Percentiles rank a stretch among this genome's conserved stretches.
Evolutionary conservation across 2,329 filamentous ascomycete species (phyloP).

Genomic region (Graphilbum fragrans): DNA sequence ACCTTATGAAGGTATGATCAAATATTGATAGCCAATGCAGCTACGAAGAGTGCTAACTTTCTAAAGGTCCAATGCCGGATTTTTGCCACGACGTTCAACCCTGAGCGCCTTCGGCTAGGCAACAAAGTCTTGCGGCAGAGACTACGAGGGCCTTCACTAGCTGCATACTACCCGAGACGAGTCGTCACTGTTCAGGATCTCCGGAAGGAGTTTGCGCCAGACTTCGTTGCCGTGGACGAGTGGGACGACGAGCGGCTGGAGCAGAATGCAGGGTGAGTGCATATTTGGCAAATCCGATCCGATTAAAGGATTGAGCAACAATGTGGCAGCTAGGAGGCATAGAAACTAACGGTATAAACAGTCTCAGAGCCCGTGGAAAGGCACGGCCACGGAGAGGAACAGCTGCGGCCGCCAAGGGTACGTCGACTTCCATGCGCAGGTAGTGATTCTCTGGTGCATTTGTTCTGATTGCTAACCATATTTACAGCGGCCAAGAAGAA

Average conservation of each 20-base stretch:
- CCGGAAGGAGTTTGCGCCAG: constrained; percentile 53
- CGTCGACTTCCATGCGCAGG: not conserved
- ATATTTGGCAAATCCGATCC: not conserved
- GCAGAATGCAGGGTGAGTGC: constrained; percentile 51
- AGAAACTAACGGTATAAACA: constrained; percentile 20
- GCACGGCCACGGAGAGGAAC: constrained; percentile 66
- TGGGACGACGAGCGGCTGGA: constrained; percentile 70
- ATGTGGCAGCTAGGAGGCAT: too few relatives aligned
- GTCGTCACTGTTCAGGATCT: constrained; percentile 62
- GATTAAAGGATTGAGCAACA: not conserved
- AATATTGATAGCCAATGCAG: too few relatives aligned
- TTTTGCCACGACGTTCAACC: constrained; percentile 88
- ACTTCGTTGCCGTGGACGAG: constrained; percentile 60
- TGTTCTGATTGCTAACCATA: too few relatives aligned
- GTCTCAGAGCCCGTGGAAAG: constrained; percentile 71
- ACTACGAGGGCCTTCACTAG: constrained; percentile 69
- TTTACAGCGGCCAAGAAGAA: too few relatives aligned
- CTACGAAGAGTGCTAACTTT: not conserved
- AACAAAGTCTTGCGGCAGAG: constrained; percentile 88
- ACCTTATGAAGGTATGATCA: constrained; percentile 66
- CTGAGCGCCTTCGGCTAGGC: constrained; percentile 66
- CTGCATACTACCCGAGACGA: constrained; percentile 77
- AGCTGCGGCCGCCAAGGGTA: not conserved
- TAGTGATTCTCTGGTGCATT: too few relatives aligned
- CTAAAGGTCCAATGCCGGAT: constrained; percentile 74